phyloP scores from a whole-genome alignment of 192 early-diverging fungal genomes.

The Rhizoclosmatium globosum region DNA sequence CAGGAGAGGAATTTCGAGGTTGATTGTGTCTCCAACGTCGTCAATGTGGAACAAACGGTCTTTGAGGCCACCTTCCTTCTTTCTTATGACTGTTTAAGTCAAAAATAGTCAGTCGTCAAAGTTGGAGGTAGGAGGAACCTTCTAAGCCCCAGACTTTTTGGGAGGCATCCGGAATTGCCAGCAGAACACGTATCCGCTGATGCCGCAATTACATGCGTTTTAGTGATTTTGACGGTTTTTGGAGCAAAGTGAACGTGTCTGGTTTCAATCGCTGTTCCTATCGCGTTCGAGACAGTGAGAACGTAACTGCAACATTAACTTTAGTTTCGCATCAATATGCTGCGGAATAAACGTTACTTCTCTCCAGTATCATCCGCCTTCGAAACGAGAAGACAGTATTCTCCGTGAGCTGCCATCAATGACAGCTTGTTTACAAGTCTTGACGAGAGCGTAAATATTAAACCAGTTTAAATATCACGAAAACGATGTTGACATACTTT shows the following conservation, averaged over 20 bases:
- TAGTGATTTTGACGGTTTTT: slow-evolving; percentile 52
- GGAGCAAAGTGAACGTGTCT: slow-evolving; percentile 64
- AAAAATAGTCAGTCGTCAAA: too few species aligned
- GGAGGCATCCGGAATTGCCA: slow-evolving; percentile 58
- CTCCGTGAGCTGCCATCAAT: slow-evolving; percentile 52
- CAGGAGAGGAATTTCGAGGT: slow-evolving; percentile 35
- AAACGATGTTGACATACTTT: too few species aligned
- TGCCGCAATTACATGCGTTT: slow-evolving; percentile 52
- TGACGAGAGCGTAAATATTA: too few species aligned
- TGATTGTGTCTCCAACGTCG: slow-evolving; percentile 40
- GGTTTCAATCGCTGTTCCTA: slow-evolving; percentile 61
- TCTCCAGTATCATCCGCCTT: slow-evolving; percentile 51
- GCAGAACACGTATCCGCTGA: slow-evolving; percentile 53
- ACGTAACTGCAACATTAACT: slow-evolving; percentile 42
- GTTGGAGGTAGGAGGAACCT: too few species aligned
- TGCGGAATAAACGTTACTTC: too few species aligned
- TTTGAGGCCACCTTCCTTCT: slow-evolving; percentile 46
- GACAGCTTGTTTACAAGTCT: slow-evolving; percentile 53
- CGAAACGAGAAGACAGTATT: slow-evolving; percentile 58
- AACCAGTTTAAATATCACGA: too few species aligned
- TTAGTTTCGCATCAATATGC: background rate
- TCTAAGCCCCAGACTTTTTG: slow-evolving; percentile 44
- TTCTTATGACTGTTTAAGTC: slow-evolving; percentile 47
- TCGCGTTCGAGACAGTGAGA: slow-evolving; percentile 62
- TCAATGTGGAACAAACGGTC: slow-evolving; percentile 65